Conservation (phyloP, 1,284 basidiomycete genomes). For the Cystobasidium sp. region DNA sequence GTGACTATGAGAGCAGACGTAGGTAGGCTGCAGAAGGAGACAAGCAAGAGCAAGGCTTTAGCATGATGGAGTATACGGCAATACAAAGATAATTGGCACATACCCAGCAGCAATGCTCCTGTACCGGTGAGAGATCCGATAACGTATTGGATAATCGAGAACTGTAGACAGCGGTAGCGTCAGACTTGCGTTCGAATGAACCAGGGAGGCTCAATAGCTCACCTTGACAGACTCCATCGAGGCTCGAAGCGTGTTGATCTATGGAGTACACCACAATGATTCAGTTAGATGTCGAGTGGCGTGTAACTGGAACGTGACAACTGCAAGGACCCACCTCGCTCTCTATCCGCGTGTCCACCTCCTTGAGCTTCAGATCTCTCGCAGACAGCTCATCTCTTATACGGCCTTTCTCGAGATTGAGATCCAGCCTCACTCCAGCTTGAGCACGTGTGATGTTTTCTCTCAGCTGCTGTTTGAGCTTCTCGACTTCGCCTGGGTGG, state of each 20-base stretch:
- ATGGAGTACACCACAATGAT: background rate
- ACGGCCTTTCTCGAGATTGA: slow-evolving; percentile 93
- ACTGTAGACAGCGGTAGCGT: slow-evolving; percentile 7
- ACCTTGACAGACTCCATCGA: slow-evolving; percentile 54
- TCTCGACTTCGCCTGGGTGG: slow-evolving; percentile 74
- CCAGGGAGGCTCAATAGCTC: background rate
- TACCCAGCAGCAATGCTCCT: slow-evolving; percentile 50
- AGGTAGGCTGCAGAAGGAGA: slow-evolving; percentile 3
- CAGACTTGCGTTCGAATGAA: background rate
- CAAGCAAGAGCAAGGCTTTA: background rate
- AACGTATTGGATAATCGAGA: slow-evolving; percentile 52
- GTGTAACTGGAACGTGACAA: background rate
- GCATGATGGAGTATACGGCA: background rate
- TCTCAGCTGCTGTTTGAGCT: slow-evolving; percentile 89
- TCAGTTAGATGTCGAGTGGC: background rate
- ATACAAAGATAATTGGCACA: background rate
- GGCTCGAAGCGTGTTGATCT: slow-evolving; percentile 39
- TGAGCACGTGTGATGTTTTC: slow-evolving; percentile 71
- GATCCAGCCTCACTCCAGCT: slow-evolving; percentile 88
- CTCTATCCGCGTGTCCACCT: slow-evolving; percentile 96
- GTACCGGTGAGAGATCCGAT: slow-evolving; percentile 52
- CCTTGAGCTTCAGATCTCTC: slow-evolving; percentile 96
- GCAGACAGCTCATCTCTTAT: slow-evolving; percentile 91
- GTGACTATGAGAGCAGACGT: slow-evolving; percentile 16
- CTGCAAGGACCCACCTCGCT: slow-evolving; percentile 76